Evolutionary conservation across 2,329 filamentous ascomycete species (phyloP), one percentile per base, ranked within the genome.

Genomic region (Monosporascus sp.): DNA sequence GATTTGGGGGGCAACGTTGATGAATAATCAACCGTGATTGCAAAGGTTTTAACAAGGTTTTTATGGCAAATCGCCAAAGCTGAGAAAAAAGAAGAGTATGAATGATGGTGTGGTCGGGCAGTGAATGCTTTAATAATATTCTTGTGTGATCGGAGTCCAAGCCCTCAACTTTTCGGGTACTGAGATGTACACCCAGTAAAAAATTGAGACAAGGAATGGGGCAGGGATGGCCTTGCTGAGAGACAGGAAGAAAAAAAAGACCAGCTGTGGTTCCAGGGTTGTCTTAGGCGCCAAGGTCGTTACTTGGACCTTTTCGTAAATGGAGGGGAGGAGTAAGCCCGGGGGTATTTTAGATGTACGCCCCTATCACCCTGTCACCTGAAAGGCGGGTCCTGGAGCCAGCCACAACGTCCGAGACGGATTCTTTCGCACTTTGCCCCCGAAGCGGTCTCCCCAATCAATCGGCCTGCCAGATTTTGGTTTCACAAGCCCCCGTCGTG

Each of bases 31-130:
- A 38, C 31, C 1, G 11, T 31, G 24, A 44, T 46, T 24, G 50
- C 51, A 48, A 52, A 53, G 57, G 52, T 58, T 58, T 59, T 60
- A 57, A 60, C 54, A 35, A 56, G 60, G 61, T 26, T 56, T 53
- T 53, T 50, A 66, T 67, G 65, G 66, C 65, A 54, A 56, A 65
- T 35, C 11, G 31, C 31, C 65, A 66, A 64, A 64, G 54, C 61
- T 62, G 58, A 53, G 60, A 64, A 56, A 58, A 60, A 55, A 57
- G 26, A 46, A n/a, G 26, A 46, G 43, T 46, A 24, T 55, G 45
- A 51, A 52, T 16, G 16, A 35, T 46, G 47, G 55, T 57, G 60
- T 54, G 57, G 57, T 60, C 59, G 63, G 61, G 62, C 56, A 63
- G 58, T 59, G 60, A 60, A 57, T 55, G 40, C 59, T 50, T 63